Conservation (phyloP, 2,329 filamentous ascomycete genomes). For the Aspergillus sp. region DNA sequence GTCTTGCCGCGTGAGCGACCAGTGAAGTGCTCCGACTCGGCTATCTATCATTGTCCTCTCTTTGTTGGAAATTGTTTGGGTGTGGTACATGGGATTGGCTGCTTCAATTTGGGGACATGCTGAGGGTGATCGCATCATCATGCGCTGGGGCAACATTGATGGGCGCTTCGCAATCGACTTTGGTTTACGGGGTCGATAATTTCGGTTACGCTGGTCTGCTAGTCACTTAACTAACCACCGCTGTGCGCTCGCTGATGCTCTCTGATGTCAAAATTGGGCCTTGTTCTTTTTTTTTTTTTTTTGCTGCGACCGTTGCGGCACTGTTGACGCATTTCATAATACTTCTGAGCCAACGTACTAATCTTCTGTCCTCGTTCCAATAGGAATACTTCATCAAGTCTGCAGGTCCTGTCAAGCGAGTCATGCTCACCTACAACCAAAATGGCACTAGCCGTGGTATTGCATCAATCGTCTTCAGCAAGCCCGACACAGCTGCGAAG, state of each 20-base stretch:
- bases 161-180: neutral
- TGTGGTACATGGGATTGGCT: neutral
- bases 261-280: constrained; percentile 27
- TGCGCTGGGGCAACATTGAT: neutral
- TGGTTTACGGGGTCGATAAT: neutral
- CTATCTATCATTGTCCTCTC: neutral
- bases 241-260: constrained; percentile 63
- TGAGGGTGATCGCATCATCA: neutral
- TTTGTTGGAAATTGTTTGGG: neutral
- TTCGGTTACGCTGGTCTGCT: constrained; percentile 5
- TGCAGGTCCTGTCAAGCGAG: constrained; percentile 86
- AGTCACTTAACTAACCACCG: constrained; percentile 44
- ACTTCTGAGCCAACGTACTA: constrained; percentile 41
- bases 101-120: neutral
- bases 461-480: constrained; percentile 83
- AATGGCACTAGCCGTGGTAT: constrained; percentile 89
- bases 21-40: neutral
- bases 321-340: constrained; percentile 23
- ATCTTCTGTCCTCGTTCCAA: constrained; percentile 48
- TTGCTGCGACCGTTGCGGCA: constrained; percentile 26
- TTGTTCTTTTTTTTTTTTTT: constrained; percentile 19
- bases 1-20: neutral
- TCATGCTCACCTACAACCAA: constrained; percentile 88
- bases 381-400: constrained; percentile 96
- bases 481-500: constrained; percentile 77